Evolutionary conservation across 2,329 filamentous ascomycete genomes (phyloP).

Genomic region (Colletotrichum tamarilloi): DNA sequence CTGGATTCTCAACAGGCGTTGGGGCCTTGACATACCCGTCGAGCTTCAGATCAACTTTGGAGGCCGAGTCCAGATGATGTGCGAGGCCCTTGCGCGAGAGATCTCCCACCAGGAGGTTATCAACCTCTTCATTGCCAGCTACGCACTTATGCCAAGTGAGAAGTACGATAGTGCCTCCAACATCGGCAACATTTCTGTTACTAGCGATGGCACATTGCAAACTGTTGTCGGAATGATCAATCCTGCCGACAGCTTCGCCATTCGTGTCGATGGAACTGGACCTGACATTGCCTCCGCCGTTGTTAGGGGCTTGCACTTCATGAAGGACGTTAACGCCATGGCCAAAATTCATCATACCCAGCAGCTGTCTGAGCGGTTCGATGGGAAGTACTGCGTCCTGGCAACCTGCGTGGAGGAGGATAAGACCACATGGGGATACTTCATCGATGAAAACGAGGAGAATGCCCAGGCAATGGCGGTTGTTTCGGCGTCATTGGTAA

Average conservation of each 20-base stretch:
- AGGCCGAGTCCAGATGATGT: conserved; percentile 20
- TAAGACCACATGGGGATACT: conserved; percentile 10
- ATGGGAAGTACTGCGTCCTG: background rate
- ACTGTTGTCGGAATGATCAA: conserved; percentile 1
- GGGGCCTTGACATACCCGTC: background rate
- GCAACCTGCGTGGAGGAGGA: background rate
- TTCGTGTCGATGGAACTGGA: conserved; percentile 12
- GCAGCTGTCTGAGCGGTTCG: background rate
- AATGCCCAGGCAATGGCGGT: conserved; percentile 5
- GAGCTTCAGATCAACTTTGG: conserved; percentile 19
- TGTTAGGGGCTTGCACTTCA: conserved; percentile 17
- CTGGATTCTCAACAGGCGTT: conserved; percentile 77
- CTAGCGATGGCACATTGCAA: background rate
- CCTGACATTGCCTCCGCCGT: background rate
- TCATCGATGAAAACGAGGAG: background rate
- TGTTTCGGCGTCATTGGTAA: conserved; percentile 11
- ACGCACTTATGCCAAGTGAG: background rate
- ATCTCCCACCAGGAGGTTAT: conserved; percentile 18
- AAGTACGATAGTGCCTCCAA: background rate
- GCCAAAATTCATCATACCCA: conserved; percentile 1
- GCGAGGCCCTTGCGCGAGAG: conserved; percentile 18
- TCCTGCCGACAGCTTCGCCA: background rate
- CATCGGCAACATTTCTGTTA: background rate
- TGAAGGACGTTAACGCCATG: background rate
- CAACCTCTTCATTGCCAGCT: conserved; percentile 15